Evolutionary conservation across 176 grass and related monocot genomes (phyloP), one percentile per base, ranked within the genome.

Genomic region (Tillandsia fasciculata): DNA sequence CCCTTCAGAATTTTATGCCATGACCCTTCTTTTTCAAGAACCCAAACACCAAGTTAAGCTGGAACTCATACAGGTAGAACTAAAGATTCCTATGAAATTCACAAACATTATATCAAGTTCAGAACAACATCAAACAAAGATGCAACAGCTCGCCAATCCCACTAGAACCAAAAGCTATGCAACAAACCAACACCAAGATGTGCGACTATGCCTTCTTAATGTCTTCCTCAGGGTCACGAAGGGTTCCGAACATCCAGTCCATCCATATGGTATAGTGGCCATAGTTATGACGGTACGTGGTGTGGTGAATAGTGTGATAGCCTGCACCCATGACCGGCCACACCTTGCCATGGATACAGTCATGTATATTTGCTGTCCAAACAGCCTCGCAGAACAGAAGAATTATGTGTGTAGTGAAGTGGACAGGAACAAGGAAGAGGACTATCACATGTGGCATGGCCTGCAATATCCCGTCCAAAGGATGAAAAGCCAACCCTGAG

Each of bases 261-360:
- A 99, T 90, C 84, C 82, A 90, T 65, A 99, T 59, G 26, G 95
- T 99, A 73, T 84, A 99, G 75, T 99, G 95, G n/a, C 95, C 90
- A 13, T 99, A 99, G 71, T 99, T 99, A 76, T 99, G 90, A 8
- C 84, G 89, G 70, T 99, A 99, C 0, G 95, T 99, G 3, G 95
- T 94, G 64, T 99, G 95, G 82, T 99, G 95, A 64, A 99, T 90
- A 13, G 87, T 94, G 73, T 99, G 95, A 74, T 99, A 99, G 7
- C 95, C 95, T 0, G 95, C 95, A 0, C 95, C 95, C 95, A 99
- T 99, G 26, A 99, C 87, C 0, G 90, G 95, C 95, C 95, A 99
- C 12, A 94, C 57, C 80, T 94, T 99, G 68, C 95, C 95, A 5
- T 99, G 84, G 69, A 99, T 99, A 73, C 95, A 94, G 29, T 93